phyloP scores from a whole-genome alignment of 116 monocot genomes.

The Trichopus zeylanicus region DNA sequence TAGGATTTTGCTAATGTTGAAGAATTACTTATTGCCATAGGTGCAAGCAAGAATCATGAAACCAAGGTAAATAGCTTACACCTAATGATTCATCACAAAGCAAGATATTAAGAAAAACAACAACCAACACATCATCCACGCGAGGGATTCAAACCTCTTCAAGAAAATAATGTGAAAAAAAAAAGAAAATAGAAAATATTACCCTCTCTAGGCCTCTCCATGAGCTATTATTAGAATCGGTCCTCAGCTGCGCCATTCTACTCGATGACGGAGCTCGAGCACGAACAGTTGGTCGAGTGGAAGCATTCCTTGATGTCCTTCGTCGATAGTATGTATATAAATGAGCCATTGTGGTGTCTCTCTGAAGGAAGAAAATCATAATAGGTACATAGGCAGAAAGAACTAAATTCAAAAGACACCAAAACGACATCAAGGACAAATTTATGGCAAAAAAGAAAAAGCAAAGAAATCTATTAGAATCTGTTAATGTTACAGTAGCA shows the following conservation, averaged over 20 bases:
- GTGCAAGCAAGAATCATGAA: not conserved
- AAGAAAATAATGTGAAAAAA: not conserved
- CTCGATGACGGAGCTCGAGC: not conserved
- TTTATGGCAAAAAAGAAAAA: not conserved
- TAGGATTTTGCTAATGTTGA: not conserved
- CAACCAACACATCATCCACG: not conserved
- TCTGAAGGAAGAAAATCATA: constrained; percentile 15
- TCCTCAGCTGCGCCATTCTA: constrained; percentile 26
- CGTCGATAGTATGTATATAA: constrained; percentile 21
- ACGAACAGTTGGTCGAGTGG: not conserved
- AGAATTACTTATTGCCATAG: too few relatives aligned
- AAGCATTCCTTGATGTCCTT: not conserved
- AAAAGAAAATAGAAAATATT: constrained; percentile 1
- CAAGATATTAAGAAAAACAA: not conserved
- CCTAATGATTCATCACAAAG: not conserved
- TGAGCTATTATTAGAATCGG: constrained; percentile 26
- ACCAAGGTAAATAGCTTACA: not conserved
- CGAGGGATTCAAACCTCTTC: too few relatives aligned
- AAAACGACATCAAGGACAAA: not conserved
- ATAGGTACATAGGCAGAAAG: not conserved
- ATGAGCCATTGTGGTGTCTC: constrained; percentile 32
- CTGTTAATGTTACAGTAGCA: not conserved
- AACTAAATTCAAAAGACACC: not conserved
- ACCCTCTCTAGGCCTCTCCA: constrained; percentile 32
- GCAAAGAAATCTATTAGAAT: not conserved